phyloP scores from a whole-genome alignment of 2,329 filamentous ascomycete genomes.

The Polytolypa hystricis region DNA sequence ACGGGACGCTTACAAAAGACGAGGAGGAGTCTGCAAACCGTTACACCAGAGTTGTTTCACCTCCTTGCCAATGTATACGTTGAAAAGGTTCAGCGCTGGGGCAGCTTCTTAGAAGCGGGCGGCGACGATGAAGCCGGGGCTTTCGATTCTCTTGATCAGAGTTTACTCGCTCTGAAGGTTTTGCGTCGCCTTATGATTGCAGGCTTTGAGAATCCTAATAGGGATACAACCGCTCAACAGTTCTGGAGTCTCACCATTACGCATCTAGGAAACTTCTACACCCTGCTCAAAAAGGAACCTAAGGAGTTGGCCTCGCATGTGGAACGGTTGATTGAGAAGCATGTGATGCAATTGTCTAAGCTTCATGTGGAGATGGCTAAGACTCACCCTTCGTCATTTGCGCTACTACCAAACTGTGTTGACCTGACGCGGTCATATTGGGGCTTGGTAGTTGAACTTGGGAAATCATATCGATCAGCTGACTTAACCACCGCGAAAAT shows the following conservation, averaged over 20 bases:
- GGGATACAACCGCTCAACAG: slow-evolving; percentile 61
- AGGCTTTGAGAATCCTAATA: slow-evolving; percentile 75
- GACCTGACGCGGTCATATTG: slow-evolving; percentile 74
- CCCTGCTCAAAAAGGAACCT: slow-evolving; percentile 48
- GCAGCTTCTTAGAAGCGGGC: slow-evolving; percentile 46
- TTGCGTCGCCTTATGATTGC: slow-evolving; percentile 66
- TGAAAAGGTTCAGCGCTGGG: slow-evolving; percentile 60
- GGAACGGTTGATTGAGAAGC: slow-evolving; percentile 62
- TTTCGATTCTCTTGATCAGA: slow-evolving; percentile 60
- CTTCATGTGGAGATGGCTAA: slow-evolving; percentile 79
- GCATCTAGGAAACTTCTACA: slow-evolving; percentile 67
- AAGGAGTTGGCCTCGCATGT: slow-evolving; percentile 41
- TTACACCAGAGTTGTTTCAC: slow-evolving; percentile 74
- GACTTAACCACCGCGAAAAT: slow-evolving; percentile 24
- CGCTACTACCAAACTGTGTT: slow-evolving; percentile 67
- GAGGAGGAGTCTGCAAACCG: slow-evolving; percentile 62
- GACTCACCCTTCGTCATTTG: slow-evolving; percentile 70
- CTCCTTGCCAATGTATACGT: slow-evolving; percentile 69
- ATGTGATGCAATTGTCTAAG: slow-evolving; percentile 82
- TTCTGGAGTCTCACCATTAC: slow-evolving; percentile 71
- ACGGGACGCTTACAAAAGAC: slow-evolving; percentile 66
- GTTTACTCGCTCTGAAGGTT: slow-evolving; percentile 65
- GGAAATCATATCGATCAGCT: slow-evolving; percentile 48
- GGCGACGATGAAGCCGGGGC: slow-evolving; percentile 49
- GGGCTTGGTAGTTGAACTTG: slow-evolving; percentile 66